Percentiles rank a stretch among this genome's conserved stretches.
Evolutionary conservation across 768 basidiomycete species (phyloP).

Genomic region (Termitomyces sp.): DNA sequence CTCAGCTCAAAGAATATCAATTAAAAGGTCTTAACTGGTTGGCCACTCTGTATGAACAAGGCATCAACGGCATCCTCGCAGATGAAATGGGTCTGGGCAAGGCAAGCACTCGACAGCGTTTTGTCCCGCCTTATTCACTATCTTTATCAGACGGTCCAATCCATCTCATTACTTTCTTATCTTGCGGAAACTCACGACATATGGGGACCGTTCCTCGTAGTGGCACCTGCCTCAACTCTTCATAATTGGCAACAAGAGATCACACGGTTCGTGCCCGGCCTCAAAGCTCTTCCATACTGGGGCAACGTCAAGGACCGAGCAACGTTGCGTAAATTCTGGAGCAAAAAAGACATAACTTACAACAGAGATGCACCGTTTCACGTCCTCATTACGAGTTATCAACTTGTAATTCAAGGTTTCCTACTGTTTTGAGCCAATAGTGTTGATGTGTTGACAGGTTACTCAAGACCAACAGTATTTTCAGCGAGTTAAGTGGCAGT

Average conservation of each 20-base stretch:
- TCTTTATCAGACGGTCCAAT: conserved; percentile 83
- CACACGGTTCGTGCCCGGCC: conserved; percentile 87
- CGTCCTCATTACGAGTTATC: conserved; percentile 94
- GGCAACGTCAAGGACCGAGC: conserved; percentile 95
- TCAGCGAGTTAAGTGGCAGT: conserved; percentile 97
- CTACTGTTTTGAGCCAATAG: background rate
- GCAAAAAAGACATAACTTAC: conserved; percentile 94
- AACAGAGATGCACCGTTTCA: conserved; percentile 95
- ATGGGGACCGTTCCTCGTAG: conserved; percentile 98
- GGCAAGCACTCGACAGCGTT: conserved; percentile 30
- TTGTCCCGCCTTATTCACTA: background rate
- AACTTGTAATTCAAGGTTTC: conserved; percentile 54
- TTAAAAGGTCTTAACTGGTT: conserved; percentile 98
- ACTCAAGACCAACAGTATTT: conserved; percentile 98
- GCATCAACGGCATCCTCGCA: conserved; percentile 98
- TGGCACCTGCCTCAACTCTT: conserved; percentile 93
- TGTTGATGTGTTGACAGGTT: conserved; percentile 43
- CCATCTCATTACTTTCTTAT: conserved; percentile 92
- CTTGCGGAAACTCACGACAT: conserved; percentile 96
- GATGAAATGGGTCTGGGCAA: conserved; percentile 98
- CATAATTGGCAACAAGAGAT: conserved; percentile 99
- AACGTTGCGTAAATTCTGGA: conserved; percentile 95
- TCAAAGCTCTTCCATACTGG: conserved; percentile 98
- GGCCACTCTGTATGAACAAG: conserved; percentile 95
- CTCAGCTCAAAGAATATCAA: conserved; percentile 97